phyloP scores from a whole-genome alignment of 768 basidiomycete species.

The Leucosporidium yakuticum region DNA sequence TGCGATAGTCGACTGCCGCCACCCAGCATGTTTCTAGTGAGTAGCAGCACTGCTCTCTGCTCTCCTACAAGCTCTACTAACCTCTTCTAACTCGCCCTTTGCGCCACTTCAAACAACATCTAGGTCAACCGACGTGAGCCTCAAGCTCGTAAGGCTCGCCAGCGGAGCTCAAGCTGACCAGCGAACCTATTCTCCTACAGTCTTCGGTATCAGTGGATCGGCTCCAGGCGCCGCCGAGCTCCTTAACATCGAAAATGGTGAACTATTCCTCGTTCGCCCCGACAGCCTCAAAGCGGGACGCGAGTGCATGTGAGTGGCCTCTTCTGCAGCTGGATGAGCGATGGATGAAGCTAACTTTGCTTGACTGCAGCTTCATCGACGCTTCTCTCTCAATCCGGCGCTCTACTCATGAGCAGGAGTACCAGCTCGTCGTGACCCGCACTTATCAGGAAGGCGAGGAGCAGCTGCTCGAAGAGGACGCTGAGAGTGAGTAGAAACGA shows the following conservation, averaged over 20 bases:
- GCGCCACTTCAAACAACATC: too few relatives aligned
- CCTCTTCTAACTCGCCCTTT: too few relatives aligned
- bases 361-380: constrained; percentile 69
- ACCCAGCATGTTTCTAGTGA: too few relatives aligned
- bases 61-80: too few relatives aligned
- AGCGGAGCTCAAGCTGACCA: too few relatives aligned
- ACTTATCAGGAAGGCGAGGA: constrained; percentile 97
- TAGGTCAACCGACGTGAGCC: too few relatives aligned
- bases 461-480: constrained; percentile 83
- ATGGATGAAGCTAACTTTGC: constrained; percentile 1
- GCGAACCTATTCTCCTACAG: neutral
- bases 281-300: constrained; percentile 83
- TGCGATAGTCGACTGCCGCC: too few relatives aligned
- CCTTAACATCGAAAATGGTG: constrained; percentile 84
- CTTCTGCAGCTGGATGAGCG: neutral
- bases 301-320: constrained; percentile 83
- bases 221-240: constrained; percentile 56
- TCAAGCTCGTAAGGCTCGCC: too few relatives aligned
- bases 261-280: constrained; percentile 83
- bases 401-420: constrained; percentile 57
- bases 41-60: too few relatives aligned
- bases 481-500: constrained; percentile 43
- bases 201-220: neutral
- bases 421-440: constrained; percentile 86
- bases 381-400: constrained; percentile 91